Base-by-base conservation (phyloP, 2,329 filamentous ascomycete species). In the Scleromitrula shiraiana region DNA sequence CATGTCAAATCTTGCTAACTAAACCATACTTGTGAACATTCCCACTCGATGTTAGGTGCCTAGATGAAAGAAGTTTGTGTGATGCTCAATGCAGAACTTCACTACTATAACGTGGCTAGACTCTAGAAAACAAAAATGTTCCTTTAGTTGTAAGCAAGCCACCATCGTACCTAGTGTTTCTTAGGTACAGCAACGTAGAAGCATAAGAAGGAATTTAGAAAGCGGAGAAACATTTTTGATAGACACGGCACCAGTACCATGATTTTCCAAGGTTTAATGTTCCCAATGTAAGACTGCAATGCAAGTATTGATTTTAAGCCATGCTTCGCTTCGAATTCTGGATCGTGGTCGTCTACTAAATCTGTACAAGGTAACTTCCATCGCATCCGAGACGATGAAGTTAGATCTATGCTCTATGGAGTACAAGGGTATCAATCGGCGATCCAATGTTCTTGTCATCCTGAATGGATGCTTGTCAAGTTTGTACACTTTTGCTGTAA, bases 381-480 rank as follows among this genome's bases (percentile, higher is more conserved):
- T 35, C 17, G 10, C 29, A 19, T 19, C 30, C 22, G 22, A 20
- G 22, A 35, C 29, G 23, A 27, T 24, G 22, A 22, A 44, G 35
- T 44, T 44, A 44, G 41, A 44, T 44, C 41, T 44, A 23, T 44
- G 22, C 30, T 44, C 19, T 27, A 44, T 17, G 24, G 42, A n/a
- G 24, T 23, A 30, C 33, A 45, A 30, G 42, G 42, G 32, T 38
- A 30, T 38, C 23, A 38, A 45, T 45, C 42, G 42, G 42, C 42
- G 42, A 45, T 45, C 17, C 42, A 38, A 10, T 29, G 33, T 17
- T 14, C 23, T 27, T 27, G 42, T 32, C 26, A 42, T 42, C 27
- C 27, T 22, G 12, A 14, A 22, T 20, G 19, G 40, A 45, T 30
- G 42, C 33, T 30, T 38, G 42, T n/a, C n/a, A n/a, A n/a, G n/a